Percentiles rank a stretch among this genome's conserved stretches.
Evolutionary conservation across 2,329 filamentous ascomycete species (phyloP).

Genomic region (Tolypocladium ophioglossoides): DNA sequence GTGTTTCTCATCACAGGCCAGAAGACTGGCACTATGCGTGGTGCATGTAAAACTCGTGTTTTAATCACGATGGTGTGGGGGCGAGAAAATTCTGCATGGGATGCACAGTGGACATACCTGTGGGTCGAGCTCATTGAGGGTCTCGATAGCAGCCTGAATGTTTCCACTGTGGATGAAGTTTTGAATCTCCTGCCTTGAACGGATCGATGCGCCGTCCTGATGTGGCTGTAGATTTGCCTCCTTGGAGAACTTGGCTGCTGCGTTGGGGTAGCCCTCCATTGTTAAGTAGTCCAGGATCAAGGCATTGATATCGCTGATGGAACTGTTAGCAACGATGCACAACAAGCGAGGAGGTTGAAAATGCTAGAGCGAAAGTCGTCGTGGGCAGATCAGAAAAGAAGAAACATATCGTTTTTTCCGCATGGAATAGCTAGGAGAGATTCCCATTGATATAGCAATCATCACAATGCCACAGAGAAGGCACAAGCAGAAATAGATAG

Average conservation of each 20-base stretch:
- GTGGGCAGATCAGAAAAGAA: slow-evolving; percentile 49
- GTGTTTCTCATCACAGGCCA: slow-evolving; percentile 84
- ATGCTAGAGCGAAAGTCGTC: slow-evolving; percentile 1
- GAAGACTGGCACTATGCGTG: slow-evolving; percentile 80
- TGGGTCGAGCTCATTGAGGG: slow-evolving; percentile 81
- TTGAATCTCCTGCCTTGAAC: slow-evolving; percentile 70
- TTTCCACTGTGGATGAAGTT: slow-evolving; percentile 77
- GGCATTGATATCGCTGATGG: slow-evolving; percentile 77
- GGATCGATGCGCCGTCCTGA: slow-evolving; percentile 62
- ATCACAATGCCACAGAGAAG: slow-evolving; percentile 42
- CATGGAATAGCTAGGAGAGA: slow-evolving; percentile 95
- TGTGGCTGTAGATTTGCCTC: slow-evolving; percentile 80
- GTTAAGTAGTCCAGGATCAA: slow-evolving; percentile 95
- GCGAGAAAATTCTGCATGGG: not conserved
- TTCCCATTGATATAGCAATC: slow-evolving; percentile 98
- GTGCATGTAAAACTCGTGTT: slow-evolving; percentile 91
- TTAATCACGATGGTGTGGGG: slow-evolving; percentile 65
- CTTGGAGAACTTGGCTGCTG: slow-evolving; percentile 84
- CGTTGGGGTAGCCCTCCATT: slow-evolving; percentile 86
- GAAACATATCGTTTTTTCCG: slow-evolving; percentile 64
- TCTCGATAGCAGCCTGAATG: slow-evolving; percentile 75
- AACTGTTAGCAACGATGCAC: slow-evolving; percentile 14
- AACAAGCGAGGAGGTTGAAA: slow-evolving; percentile 1
- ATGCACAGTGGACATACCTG: slow-evolving; percentile 54
- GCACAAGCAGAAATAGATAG: not conserved